phyloP scores from a whole-genome alignment of 768 basidiomycete species.

The Saitozyma podzolica region DNA sequence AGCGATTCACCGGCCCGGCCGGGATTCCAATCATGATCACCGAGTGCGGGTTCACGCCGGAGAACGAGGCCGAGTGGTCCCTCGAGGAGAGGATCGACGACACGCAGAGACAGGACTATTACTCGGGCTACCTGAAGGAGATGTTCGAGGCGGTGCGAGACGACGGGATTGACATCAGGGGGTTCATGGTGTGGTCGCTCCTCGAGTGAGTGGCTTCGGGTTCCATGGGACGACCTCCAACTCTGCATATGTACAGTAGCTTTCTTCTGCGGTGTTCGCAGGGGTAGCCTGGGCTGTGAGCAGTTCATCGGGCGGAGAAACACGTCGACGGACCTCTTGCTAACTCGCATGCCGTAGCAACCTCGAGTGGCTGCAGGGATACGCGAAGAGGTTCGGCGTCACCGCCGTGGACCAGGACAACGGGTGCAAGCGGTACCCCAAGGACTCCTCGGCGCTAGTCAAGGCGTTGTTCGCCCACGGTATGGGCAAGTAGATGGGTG shows the following conservation, averaged over 20 bases:
- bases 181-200: conserved; percentile 38
- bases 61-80: conserved; percentile 17
- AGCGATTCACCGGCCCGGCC: conserved; percentile 21
- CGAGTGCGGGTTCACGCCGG: conserved; percentile 32
- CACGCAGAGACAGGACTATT: conserved; percentile 29
- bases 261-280: not conserved
- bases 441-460: conserved; percentile 30
- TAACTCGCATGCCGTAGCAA: conserved; percentile 12
- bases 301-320: not conserved
- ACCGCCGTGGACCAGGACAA: conserved; percentile 29
- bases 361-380: conserved; percentile 27
- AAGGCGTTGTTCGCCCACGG: conserved; percentile 24
- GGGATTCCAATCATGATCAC: conserved; percentile 30
- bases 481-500: not conserved
- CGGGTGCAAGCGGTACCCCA: conserved; percentile 31
- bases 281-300: not conserved
- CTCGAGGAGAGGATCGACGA: conserved; percentile 30
- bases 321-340: too few species aligned
- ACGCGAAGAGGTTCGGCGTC: conserved; percentile 21
- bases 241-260: too few species aligned
- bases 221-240: too few species aligned
- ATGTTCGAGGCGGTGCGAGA: conserved; percentile 28
- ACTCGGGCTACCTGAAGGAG: conserved; percentile 25
- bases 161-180: conserved; percentile 28
- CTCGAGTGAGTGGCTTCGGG: conserved; percentile 20